Evolutionary conservation across 2,329 filamentous ascomycete genomes (phyloP).

Genomic region (Arthrinium puccinioides): DNA sequence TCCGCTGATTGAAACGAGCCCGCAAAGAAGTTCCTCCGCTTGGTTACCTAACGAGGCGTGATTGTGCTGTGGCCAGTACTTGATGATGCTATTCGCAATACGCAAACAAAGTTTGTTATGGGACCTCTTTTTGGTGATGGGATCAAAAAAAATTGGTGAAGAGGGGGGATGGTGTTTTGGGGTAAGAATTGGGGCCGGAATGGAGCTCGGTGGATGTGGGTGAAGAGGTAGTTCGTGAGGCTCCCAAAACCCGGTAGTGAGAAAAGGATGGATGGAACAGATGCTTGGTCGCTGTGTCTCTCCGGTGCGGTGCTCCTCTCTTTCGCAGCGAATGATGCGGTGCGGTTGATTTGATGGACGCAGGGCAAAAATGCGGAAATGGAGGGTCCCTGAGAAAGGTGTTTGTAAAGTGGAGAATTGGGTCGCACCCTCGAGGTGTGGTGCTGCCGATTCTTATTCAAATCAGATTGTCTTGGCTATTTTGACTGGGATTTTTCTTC

Average conservation of each 20-base stretch:
- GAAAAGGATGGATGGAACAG: conserved; percentile 13
- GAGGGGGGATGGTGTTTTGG: conserved; percentile 25
- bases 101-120: conserved; percentile 1
- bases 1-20: too few species aligned
- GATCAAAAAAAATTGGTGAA: conserved; percentile 16
- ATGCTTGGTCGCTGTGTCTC: background rate
- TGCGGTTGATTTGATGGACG: conserved; percentile 25
- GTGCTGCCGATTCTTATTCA: conserved; percentile 22
- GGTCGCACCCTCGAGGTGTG: conserved; percentile 23
- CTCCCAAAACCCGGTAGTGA: conserved; percentile 22
- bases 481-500: conserved; percentile 3
- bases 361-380: conserved; percentile 11
- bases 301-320: too few species aligned
- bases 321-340: background rate
- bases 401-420: conserved; percentile 28
- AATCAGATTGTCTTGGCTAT: conserved; percentile 18
- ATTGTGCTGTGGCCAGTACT: conserved; percentile 6
- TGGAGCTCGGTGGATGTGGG: conserved; percentile 23
- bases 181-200: conserved; percentile 26
- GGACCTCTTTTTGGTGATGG: conserved; percentile 5
- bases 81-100: background rate
- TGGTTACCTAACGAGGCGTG: conserved; percentile 7
- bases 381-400: conserved; percentile 8
- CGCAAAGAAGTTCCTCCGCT: conserved; percentile 7
- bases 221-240: conserved; percentile 26